Conservation (phyloP, 148 eudicot species). For the Cornus kousa region DNA sequence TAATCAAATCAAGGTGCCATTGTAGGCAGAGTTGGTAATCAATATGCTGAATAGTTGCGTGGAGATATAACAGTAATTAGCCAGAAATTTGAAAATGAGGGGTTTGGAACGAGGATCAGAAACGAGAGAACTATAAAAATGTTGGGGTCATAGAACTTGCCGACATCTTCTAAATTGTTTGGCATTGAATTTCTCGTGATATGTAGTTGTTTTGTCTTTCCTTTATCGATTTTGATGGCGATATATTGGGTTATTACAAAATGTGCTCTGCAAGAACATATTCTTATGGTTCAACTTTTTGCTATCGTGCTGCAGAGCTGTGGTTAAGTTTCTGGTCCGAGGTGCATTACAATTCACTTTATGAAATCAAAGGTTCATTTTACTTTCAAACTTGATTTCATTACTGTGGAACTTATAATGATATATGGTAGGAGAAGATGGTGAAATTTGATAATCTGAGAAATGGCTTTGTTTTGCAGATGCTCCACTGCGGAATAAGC, state of each 20-base stretch:
- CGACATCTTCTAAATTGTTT: background rate
- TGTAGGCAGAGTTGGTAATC: background rate
- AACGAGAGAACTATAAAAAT: background rate
- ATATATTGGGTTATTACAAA: too few relatives aligned
- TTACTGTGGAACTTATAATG: background rate
- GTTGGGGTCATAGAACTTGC: background rate
- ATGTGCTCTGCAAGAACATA: background rate
- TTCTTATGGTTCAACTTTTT: background rate
- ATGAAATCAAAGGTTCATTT: conserved; percentile 66
- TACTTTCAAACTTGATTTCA: background rate
- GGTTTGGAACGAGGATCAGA: background rate
- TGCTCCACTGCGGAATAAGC: conserved; percentile 54
- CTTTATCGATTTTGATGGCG: background rate
- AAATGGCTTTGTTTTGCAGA: conserved; percentile 40
- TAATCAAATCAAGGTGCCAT: background rate
- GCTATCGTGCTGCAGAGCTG: conserved; percentile 46
- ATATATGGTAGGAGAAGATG: background rate
- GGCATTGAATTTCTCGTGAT: background rate
- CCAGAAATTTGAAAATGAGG: background rate
- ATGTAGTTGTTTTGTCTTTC: background rate
- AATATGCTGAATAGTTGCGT: background rate
- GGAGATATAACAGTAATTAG: background rate
- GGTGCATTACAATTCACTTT: conserved; percentile 91
- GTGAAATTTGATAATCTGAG: background rate
- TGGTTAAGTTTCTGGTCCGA: conserved; percentile 98